phyloP scores from a whole-genome alignment of 768 basidiomycete species.

The Auriscalpium vulgare region DNA sequence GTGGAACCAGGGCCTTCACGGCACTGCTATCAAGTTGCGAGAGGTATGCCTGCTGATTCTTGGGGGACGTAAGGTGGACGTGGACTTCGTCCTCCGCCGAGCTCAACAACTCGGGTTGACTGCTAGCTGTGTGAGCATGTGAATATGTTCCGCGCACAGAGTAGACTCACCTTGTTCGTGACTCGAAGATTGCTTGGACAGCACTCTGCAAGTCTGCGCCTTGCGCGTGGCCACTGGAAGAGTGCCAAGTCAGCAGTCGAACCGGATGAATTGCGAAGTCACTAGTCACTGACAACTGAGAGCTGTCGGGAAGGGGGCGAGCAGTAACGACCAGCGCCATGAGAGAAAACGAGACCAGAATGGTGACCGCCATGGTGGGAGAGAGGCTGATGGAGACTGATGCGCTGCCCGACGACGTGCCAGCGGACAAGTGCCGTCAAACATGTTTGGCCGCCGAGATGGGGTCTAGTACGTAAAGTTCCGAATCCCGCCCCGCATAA shows the following conservation, averaged over 20 bases:
- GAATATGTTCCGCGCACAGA: background rate
- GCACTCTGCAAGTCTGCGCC: conserved; percentile 21
- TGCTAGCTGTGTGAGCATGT: conserved; percentile 10
- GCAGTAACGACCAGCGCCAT: conserved; percentile 38
- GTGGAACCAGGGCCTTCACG: conserved; percentile 24
- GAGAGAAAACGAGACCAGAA: conserved; percentile 32
- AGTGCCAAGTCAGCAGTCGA: background rate
- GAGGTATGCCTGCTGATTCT: conserved; percentile 24
- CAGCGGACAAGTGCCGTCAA: background rate
- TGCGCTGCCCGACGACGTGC: background rate
- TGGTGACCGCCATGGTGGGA: conserved; percentile 27
- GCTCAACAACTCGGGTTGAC: conserved; percentile 11
- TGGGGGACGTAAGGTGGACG: conserved; percentile 24
- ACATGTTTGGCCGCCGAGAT: background rate
- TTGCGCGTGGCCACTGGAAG: conserved; percentile 7
- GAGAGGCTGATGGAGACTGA: background rate
- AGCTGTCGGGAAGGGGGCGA: conserved; percentile 27
- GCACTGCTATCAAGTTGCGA: conserved; percentile 20
- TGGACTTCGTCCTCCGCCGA: conserved; percentile 19
- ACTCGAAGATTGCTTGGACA: conserved; percentile 29
- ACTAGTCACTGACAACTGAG: conserved; percentile 25
- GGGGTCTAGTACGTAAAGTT: no score
- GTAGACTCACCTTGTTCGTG: conserved; percentile 27
- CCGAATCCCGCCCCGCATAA: no score
- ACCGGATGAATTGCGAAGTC: background rate